Conservation (phyloP, 495 filamentous ascomycete genomes). For the Aspergillus leporis region DNA sequence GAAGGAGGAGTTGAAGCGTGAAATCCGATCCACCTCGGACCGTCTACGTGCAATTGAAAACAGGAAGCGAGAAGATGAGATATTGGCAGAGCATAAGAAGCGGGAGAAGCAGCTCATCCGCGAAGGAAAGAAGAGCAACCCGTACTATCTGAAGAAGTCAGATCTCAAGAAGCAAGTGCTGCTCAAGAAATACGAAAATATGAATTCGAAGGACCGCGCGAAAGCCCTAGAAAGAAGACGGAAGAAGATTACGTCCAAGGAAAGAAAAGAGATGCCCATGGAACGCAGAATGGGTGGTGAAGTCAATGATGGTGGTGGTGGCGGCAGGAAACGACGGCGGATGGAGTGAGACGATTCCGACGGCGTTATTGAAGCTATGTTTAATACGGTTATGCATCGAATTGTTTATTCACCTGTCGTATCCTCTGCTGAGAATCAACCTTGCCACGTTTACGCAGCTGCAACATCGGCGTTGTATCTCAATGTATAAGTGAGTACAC, state of each 20-base stretch:
- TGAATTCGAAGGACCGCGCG: slow-evolving; percentile 80
- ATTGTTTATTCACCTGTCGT: background rate
- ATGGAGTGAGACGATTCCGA: slow-evolving; percentile 23
- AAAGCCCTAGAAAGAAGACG: slow-evolving; percentile 76
- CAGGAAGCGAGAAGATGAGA: slow-evolving; percentile 63
- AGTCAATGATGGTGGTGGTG: slow-evolving; percentile 23
- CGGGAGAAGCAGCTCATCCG: slow-evolving; percentile 79
- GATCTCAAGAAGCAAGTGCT: slow-evolving; percentile 85
- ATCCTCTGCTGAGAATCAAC: background rate
- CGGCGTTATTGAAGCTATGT: background rate
- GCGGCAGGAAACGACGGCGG: slow-evolving; percentile 33
- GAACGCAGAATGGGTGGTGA: slow-evolving; percentile 52
- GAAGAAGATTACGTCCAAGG: slow-evolving; percentile 80
- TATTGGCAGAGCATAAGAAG: slow-evolving; percentile 71
- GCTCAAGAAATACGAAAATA: slow-evolving; percentile 71
- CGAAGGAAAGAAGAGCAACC: slow-evolving; percentile 87
- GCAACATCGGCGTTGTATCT: background rate
- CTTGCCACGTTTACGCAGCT: background rate
- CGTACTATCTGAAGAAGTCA: slow-evolving; percentile 87
- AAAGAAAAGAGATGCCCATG: slow-evolving; percentile 76
- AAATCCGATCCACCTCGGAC: slow-evolving; percentile 68
- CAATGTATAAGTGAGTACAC: slow-evolving; percentile 7
- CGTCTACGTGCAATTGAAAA: slow-evolving; percentile 64
- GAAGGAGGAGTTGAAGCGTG: slow-evolving; percentile 65
- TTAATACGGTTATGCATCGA: background rate